Base-by-base conservation (phyloP, 768 basidiomycete genomes). In the Russula vinacea region DNA sequence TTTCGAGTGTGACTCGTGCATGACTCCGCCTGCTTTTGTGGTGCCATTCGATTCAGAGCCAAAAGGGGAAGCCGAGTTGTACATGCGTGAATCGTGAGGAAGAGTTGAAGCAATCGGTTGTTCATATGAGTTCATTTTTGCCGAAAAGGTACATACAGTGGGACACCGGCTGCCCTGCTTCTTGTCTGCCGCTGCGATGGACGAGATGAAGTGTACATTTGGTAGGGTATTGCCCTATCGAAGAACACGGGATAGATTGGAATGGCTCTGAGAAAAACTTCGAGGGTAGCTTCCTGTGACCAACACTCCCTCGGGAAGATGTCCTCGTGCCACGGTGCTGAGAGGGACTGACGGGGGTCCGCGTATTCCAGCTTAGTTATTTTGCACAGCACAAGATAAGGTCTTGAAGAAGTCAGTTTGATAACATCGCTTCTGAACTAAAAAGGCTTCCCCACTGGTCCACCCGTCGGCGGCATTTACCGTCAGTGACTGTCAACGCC, bases 1-100 rank as follows among this genome's bases (percentile, higher is more conserved):
- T 60, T 68, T 67, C 45, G 44, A 55, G n/a, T 56, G 56, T 64
- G 51, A 42, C 16, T 45, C 51, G 32, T 50, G 40, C 42, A 26
- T 44, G 44, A 40, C 19, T 45, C 32, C 19, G 24, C 49, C 24
- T 32, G 17, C 16, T 40, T 35, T 26, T 57, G 35, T 35, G 42
- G 24, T 35, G 22, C 37, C 17, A 45, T 50, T 57, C 39, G 24
- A 40, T 50, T 44, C 9, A 13, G n/a, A 26, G 9, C 39, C 49
- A 13, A 19, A 40, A 35, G 16, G 7, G 33, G 52, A 47, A 42
- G 22, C 11, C 14, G 42, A 49, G 45, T 33, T 47, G 47, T 60
- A 42, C 22, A 47, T 24, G 29, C 29, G 29, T 17, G 19, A 26
- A 17, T 17, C 11, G 29, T 29, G 29, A 29, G 29, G 29, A 29